Evolutionary conservation across 352 stramenopile genomes (phyloP), one percentile per base, ranked within the genome.

Genomic region (Phytophthora tubulina): DNA sequence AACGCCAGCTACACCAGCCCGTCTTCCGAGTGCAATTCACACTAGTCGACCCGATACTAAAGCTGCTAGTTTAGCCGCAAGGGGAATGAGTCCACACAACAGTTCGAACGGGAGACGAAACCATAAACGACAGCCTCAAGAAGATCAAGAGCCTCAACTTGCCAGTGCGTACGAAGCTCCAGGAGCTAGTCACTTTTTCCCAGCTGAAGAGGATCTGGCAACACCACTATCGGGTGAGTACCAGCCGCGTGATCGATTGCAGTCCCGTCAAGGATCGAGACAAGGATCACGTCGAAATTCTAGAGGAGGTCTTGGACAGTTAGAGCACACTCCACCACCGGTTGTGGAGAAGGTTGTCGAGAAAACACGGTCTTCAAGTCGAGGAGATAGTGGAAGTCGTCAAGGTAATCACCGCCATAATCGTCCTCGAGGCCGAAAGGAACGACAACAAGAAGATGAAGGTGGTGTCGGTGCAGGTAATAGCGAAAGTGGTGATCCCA

Each of bases 181-280:
- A 27, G 56, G 66, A 27, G 66, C 67, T 13, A 65, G 66, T 62
- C 49, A 72, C n/a, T 67, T 54, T 6, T 75, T 70, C 44, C 54
- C 67, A 36, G 67, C 32, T 13, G 75, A 89, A 2, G 71, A 74
- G 0, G 79, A 87, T 45, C 48, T 90, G 11, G 59, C 93, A 7
- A 42, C 75, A 2, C 79, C 84, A 32, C 38, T 89, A 0, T 59
- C 67, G 2, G 61, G 70, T 11, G 82, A 91, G 15, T 94, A 94
- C 53, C 84, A 90, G 52, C 81, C 88, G 9, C 75, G 85, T 11
- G 88, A 95, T 67, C 84, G 88, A 3, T 74, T 95, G 27, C 84
- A 94, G 49, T 95, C 88, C 11, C 82, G 88, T 6, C 88, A 95
- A 59, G 85, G 88, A 1, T 93, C 83, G 6, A 71, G 88, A 0